Evolutionary conservation across 208 protist genomes (phyloP), one percentile per base, ranked within the genome.

Genomic region (Wallacemonas collosoma): DNA sequence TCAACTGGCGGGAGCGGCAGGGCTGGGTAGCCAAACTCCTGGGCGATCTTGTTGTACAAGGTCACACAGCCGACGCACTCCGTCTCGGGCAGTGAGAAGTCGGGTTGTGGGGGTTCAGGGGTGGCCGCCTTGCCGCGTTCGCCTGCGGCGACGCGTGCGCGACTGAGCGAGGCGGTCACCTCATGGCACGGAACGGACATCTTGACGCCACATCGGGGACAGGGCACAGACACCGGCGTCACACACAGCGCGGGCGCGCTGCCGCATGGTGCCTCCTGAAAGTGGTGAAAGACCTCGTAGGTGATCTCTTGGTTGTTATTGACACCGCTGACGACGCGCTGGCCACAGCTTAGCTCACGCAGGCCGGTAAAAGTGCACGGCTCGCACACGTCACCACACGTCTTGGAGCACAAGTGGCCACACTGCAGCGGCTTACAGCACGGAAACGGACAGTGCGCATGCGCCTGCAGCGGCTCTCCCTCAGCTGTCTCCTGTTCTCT

Each of bases 1-100:
- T 47, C 63, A 5, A 43, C 9, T 8, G 70, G 54, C 7, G 76
- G 81, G 1, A 66, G 17, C 0, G 77, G 66, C 39, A 93, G 56
- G 55, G 81, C 55, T 41, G 80, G 75, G 44, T 80, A 76, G 50
- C 83, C 85, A 68, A 80, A 86, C 76, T 89, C 85, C 38, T 26
- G 73, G 9, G 85, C 86, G 14, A 96, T 86, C 58, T 80, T 84
- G 77, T 96, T 96, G 76, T 86, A 93, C 43, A 94, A 60, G 9
- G 71, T 79, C 43, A 96, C 86, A 57, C 91, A 96, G 36, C 91
- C 91, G 2, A 61, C 63, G 53, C 91, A 96, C 55, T 88, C 81
- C 39, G 71, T 77, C 69, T 91, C 89, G 17, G 71, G 55, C 1
- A 94, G 66, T 2, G 81, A 43, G 58, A 82, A 86, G 35, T 73